Evolutionary conservation across 148 eudicot genomes (phyloP).

Genomic region (Simmondsia chinensis): DNA sequence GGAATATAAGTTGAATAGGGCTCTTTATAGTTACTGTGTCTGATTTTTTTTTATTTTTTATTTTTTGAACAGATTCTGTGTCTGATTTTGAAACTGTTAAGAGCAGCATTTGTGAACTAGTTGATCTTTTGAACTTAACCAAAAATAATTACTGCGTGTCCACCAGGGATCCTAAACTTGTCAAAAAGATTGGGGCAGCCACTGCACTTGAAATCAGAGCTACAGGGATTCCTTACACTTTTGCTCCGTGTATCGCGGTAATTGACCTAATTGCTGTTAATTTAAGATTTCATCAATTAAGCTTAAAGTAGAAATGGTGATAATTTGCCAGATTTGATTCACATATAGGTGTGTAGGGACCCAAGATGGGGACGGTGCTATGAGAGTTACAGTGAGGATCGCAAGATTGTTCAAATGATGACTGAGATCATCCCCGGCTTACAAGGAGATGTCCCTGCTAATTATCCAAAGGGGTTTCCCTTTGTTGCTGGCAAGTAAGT

Average conservation of each 20-base stretch:
- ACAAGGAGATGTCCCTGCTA: conserved; percentile 67
- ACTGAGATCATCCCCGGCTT: conserved; percentile 79
- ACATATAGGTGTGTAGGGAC: conserved; percentile 68
- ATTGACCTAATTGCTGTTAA: conserved; percentile 3
- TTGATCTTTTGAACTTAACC: too few species aligned
- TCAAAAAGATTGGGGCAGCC: conserved; percentile 73
- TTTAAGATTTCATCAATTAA: too few species aligned
- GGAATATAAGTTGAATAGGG: too few species aligned
- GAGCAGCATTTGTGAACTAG: too few species aligned
- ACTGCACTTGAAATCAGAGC: conserved; percentile 79
- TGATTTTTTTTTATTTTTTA: too few species aligned
- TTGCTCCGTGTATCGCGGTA: conserved; percentile 86
- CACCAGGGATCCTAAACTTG: conserved; percentile 52
- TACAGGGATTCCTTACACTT: conserved; percentile 61
- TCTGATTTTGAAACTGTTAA: background rate
- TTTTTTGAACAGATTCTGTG: conserved; percentile 12
- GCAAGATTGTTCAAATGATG: conserved; percentile 60
- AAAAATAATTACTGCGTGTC: background rate
- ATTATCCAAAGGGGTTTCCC: conserved; percentile 40
- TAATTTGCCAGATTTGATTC: too few species aligned
- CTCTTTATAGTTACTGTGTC: too few species aligned
- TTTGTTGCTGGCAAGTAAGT: conserved; percentile 66
- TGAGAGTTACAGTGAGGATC: conserved; percentile 87
- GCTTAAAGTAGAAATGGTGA: too few species aligned
- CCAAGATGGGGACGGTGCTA: conserved; percentile 91